A percentile compares a stretch with the other conserved stretches of the same genome.
Conservation (phyloP, 208 protist genomes). For the Polymyxa betae region DNA sequence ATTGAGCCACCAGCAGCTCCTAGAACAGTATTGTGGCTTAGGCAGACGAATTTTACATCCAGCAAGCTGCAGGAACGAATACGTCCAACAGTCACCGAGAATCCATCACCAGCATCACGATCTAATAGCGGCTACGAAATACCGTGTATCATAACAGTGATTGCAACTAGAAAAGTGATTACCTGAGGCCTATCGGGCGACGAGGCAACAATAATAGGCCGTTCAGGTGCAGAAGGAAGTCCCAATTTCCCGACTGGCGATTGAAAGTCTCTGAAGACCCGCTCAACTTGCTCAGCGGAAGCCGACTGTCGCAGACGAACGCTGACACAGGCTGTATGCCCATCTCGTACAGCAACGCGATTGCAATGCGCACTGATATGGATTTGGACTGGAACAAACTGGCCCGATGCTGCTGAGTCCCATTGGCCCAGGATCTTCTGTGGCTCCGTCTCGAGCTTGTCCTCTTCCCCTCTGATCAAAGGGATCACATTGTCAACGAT, state of each 20-base stretch:
- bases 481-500: conserved; percentile 76
- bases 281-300: conserved; percentile 58
- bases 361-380: conserved; percentile 70
- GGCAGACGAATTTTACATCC: conserved; percentile 69
- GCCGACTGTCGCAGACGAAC: conserved; percentile 61
- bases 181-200: conserved; percentile 66
- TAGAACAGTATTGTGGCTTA: conserved; percentile 75
- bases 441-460: conserved; percentile 69
- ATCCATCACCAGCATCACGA: conserved; percentile 66
- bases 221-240: conserved; percentile 55
- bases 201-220: neutral
- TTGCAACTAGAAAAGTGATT: neutral
- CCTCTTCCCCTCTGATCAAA: conserved; percentile 74
- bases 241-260: conserved; percentile 37
- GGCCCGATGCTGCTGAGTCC: neutral
- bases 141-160: neutral
- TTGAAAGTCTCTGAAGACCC: conserved; percentile 42
- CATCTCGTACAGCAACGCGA: conserved; percentile 72
- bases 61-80: conserved; percentile 67
- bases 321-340: conserved; percentile 70
- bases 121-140: conserved; percentile 68
- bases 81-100: conserved; percentile 71
- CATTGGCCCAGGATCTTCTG: conserved; percentile 64
- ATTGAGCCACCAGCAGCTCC: conserved; percentile 74
- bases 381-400: neutral